Evolutionary conservation across 108 stramenopile genomes (phyloP).

Genomic region (Cylindrotheca fusiformis): DNA sequence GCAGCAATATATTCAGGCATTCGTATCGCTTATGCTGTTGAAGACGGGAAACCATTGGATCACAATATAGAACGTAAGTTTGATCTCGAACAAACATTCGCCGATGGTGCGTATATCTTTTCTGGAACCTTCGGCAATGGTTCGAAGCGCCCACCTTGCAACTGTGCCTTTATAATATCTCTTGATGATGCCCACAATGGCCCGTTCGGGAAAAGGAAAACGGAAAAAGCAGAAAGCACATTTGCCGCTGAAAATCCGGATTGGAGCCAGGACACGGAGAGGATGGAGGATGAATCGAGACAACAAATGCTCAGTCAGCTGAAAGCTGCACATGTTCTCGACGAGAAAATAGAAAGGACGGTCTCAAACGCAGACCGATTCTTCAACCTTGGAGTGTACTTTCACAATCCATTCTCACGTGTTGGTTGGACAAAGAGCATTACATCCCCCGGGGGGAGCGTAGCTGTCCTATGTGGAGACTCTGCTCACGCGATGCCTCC

Average conservation of each 20-base stretch:
- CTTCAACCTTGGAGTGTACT: constrained; percentile 82
- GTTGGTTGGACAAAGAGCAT: constrained; percentile 65
- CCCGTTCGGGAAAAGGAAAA: constrained; percentile 49
- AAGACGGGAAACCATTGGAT: constrained; percentile 27
- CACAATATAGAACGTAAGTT: constrained; percentile 9
- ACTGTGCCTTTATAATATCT: constrained; percentile 62
- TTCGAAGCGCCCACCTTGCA: constrained; percentile 29
- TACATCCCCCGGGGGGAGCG: constrained; percentile 12
- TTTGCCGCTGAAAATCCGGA: constrained; percentile 63
- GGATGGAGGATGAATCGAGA: constrained; percentile 25
- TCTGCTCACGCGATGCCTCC: constrained; percentile 96
- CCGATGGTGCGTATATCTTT: constrained; percentile 68
- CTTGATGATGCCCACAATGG: constrained; percentile 71
- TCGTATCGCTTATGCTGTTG: constrained; percentile 70
- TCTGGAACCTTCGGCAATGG: constrained; percentile 71
- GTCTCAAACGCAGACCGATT: constrained; percentile 51
- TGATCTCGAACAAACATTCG: constrained; percentile 64
- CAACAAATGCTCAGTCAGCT: constrained; percentile 34
- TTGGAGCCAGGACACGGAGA: constrained; percentile 57
- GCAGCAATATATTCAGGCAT: constrained; percentile 76
- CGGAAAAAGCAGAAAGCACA: constrained; percentile 6
- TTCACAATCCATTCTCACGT: constrained; percentile 76
- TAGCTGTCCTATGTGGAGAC: constrained; percentile 77
- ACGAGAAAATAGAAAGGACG: constrained; percentile 31
- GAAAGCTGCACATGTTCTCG: constrained; percentile 35